phyloP scores from a whole-genome alignment of 139 green algal genomes.

The Edaphochlamys debaryana region DNA sequence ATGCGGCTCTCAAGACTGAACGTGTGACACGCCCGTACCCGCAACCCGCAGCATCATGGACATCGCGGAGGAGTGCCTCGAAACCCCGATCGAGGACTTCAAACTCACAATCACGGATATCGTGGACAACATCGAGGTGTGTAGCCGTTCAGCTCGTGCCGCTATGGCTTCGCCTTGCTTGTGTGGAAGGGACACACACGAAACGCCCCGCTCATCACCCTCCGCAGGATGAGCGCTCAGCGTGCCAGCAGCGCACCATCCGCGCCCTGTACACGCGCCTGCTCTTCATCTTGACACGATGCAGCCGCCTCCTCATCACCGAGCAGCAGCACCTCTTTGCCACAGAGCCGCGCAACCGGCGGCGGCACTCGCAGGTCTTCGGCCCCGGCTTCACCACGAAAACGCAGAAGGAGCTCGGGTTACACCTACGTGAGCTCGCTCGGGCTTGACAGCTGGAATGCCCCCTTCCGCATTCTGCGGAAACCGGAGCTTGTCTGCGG shows the following conservation, averaged over 20 bases:
- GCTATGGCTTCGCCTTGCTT: too few species aligned
- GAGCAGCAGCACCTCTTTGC: constrained; percentile 57
- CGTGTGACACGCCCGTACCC: too few species aligned
- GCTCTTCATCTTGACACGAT: constrained; percentile 83
- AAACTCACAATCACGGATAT: constrained; percentile 68
- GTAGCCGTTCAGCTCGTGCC: background rate
- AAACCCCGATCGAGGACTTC: constrained; percentile 69
- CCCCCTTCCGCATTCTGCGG: too few species aligned
- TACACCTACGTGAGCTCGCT: constrained; percentile 29
- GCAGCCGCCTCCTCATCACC: constrained; percentile 73
- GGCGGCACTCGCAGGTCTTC: constrained; percentile 41
- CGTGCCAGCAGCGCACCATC: constrained; percentile 57
- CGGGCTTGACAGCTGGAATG: too few species aligned
- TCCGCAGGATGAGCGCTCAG: constrained; percentile 29
- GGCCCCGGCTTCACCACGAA: constrained; percentile 24
- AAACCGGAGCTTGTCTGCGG: too few species aligned
- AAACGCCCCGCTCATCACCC: background rate
- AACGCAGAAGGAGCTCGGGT: constrained; percentile 29
- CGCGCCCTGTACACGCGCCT: constrained; percentile 69
- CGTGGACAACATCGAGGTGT: constrained; percentile 76
- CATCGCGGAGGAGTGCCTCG: constrained; percentile 69
- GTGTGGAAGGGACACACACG: too few species aligned
- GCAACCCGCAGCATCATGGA: constrained; percentile 42
- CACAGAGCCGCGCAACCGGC: constrained; percentile 50
- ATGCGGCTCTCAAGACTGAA: too few species aligned